These are phyloP conservation scores for Myxozyma neglecta DNA, from an alignment of 805 yeast species.

Conservation along the genomic window DNA sequence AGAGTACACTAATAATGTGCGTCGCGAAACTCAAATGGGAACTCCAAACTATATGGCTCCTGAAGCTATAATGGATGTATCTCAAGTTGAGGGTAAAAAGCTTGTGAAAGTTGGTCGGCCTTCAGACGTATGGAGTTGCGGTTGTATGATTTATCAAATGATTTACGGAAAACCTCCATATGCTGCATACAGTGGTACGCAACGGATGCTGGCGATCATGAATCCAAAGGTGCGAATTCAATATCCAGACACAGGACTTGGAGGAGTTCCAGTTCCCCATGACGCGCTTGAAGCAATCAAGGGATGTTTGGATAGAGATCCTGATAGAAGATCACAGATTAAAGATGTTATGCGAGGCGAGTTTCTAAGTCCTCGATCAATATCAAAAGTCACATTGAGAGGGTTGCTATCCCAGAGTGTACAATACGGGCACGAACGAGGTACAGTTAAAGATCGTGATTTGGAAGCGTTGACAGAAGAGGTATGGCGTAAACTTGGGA, in stretches of 20 bases:
- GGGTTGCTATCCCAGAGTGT: conserved; percentile 78
- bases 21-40: conserved; percentile 88
- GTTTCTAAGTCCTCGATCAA: conserved; percentile 73
- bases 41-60: conserved; percentile 99
- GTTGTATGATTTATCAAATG: conserved; percentile 94
- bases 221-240: conserved; percentile 73
- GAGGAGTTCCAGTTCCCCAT: conserved; percentile 62
- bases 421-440: conserved; percentile 58
- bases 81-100: conserved; percentile 43
- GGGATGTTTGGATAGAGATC: conserved; percentile 71
- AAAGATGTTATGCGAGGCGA: conserved; percentile 59
- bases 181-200: conserved; percentile 72
- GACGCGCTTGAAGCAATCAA: conserved; percentile 70
- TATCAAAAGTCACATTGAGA: conserved; percentile 62
- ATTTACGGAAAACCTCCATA: conserved; percentile 91
- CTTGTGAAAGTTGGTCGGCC: conserved; percentile 82
- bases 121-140: conserved; percentile 97
- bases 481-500: conserved; percentile 28
- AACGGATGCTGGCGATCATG: conserved; percentile 79
- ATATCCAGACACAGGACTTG: conserved; percentile 63
- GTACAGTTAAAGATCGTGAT: conserved; percentile 11
- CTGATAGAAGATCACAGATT: conserved; percentile 62
- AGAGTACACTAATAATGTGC: conserved; percentile 85
- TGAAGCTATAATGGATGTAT: conserved; percentile 75
- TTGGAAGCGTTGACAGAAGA: conserved; percentile 25